Evolutionary conservation across 805 yeast genomes (phyloP).

Genomic region (Ogataea corticis): DNA sequence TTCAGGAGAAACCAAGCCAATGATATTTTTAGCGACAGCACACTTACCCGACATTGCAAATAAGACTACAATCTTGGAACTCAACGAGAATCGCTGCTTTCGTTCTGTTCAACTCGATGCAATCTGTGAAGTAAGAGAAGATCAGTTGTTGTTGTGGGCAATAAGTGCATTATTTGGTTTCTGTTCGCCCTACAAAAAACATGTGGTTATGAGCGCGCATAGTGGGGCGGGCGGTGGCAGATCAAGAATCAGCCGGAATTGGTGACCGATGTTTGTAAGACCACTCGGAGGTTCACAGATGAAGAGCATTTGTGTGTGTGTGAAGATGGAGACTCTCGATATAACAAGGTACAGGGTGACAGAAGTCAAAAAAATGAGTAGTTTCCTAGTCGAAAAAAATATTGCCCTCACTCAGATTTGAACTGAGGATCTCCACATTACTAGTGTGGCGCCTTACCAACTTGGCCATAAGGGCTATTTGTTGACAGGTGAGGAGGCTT

Average conservation of each 20-base stretch:
- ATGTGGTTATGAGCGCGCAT: slow-evolving; percentile 2
- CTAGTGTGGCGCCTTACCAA: slow-evolving; percentile 39
- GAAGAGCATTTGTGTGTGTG: too few relatives aligned
- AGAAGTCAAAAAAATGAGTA: too few relatives aligned
- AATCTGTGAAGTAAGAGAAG: neutral
- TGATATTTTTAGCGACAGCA: neutral
- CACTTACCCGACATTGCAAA: slow-evolving; percentile 17
- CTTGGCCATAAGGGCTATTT: slow-evolving; percentile 35
- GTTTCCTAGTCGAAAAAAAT: slow-evolving; percentile 4
- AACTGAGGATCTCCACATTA: slow-evolving; percentile 39
- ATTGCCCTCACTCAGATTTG: slow-evolving; percentile 36
- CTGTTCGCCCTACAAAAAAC: slow-evolving; percentile 1
- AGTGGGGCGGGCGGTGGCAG: neutral
- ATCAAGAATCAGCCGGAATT: too few relatives aligned
- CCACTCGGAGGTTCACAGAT: too few relatives aligned
- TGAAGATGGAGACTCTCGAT: too few relatives aligned
- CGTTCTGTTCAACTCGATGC: neutral
- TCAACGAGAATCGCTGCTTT: slow-evolving; percentile 1
- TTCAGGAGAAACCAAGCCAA: neutral
- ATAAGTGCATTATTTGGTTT: neutral
- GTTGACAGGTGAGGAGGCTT: neutral
- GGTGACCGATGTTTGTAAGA: too few relatives aligned
- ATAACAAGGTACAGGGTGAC: too few relatives aligned
- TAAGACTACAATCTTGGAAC: neutral
- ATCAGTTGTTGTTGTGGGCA: too few relatives aligned